Evolutionary conservation across 306 rosid genomes (phyloP).

Genomic region (Parietaria judaica): DNA sequence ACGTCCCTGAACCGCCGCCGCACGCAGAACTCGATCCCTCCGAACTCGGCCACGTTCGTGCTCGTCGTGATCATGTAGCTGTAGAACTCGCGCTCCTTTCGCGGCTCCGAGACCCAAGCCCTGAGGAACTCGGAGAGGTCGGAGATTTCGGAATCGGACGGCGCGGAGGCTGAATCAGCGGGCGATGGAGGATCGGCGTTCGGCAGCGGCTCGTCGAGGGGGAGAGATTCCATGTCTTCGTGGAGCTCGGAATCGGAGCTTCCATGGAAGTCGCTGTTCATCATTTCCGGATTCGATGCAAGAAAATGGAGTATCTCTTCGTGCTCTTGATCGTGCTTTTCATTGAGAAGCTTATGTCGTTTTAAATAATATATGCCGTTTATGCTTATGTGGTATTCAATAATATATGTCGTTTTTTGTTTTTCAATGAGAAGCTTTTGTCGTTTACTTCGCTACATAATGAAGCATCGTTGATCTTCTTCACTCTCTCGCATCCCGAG

Average conservation of each 20-base stretch:
- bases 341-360: too few species aligned
- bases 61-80: constrained; percentile 37
- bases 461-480: too few species aligned
- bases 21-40: constrained; percentile 35
- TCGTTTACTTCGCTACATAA: too few species aligned
- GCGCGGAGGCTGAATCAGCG: constrained; percentile 33
- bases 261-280: constrained; percentile 21
- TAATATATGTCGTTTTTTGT: too few species aligned
- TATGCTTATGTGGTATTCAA: too few species aligned
- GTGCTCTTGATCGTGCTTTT: too few species aligned
- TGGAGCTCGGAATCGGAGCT: constrained; percentile 17
- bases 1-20: constrained; percentile 47
- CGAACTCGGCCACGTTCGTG: constrained; percentile 30
- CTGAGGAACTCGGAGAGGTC: constrained; percentile 17
- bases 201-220: constrained; percentile 26
- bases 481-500: too few species aligned
- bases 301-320: not conserved
- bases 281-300: constrained; percentile 15
- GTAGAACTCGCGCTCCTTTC: constrained; percentile 29
- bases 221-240: constrained; percentile 37
- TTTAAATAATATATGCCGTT: too few species aligned
- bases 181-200: constrained; percentile 30
- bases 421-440: too few species aligned
- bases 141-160: constrained; percentile 33
- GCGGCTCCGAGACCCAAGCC: constrained; percentile 32